These are phyloP conservation scores for Canavalia ensiformis DNA, from an alignment of 306 rosid genomes.

Conservation along the genomic window DNA sequence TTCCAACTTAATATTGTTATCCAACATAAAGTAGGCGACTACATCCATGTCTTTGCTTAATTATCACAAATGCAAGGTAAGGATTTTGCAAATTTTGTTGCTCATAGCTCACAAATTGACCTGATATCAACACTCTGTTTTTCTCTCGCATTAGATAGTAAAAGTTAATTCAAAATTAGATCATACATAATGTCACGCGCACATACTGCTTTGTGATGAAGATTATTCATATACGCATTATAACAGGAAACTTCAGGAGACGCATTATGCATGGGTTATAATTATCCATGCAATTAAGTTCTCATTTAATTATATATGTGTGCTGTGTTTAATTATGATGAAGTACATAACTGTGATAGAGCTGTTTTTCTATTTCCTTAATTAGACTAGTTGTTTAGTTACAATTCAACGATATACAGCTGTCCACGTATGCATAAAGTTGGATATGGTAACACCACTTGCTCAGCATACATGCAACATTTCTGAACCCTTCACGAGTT, in stretches of 20 bases:
- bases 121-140: not conserved
- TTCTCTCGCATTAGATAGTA: not conserved
- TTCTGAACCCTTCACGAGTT: constrained; percentile 55
- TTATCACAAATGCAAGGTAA: not conserved
- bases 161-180: not conserved
- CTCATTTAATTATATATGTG: not conserved
- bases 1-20: constrained; percentile 27
- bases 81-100: not conserved
- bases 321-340: not conserved
- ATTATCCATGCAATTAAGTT: not conserved
- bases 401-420: not conserved
- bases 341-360: not conserved
- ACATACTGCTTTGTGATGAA: not conserved
- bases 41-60: constrained; percentile 9
- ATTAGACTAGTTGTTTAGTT: not conserved
- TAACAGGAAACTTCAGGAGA: not conserved
- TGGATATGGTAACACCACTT: constrained; percentile 31
- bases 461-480: constrained; percentile 39
- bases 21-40: not conserved
- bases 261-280: not conserved
- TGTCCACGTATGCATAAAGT: constrained; percentile 15
- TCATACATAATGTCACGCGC: not conserved
- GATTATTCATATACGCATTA: not conserved
- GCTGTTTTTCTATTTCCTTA: not conserved
- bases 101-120: not conserved